Conservation (phyloP, 75 land plant species). For the Pinus albicaulis region DNA sequence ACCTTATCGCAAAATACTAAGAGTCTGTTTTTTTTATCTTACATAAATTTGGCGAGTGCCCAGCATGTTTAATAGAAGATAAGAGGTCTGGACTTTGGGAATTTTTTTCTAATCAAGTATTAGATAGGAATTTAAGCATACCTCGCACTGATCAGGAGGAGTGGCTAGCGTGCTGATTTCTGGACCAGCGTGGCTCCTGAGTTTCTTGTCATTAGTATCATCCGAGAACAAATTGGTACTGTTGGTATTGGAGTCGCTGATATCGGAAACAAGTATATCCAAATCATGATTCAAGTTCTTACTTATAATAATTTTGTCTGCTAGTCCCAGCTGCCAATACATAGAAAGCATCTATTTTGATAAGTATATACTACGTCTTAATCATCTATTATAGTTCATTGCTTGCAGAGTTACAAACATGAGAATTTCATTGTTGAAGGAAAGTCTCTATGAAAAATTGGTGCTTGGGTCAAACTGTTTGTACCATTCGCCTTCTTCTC, state of each 20-base stretch:
- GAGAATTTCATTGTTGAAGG: neutral
- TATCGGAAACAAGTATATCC: slow-evolving; percentile 67
- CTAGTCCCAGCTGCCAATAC: slow-evolving; percentile 69
- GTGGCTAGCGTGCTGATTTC: slow-evolving; percentile 26
- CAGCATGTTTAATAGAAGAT: neutral
- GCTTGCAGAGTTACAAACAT: neutral
- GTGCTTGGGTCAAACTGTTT: neutral
- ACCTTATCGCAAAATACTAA: neutral
- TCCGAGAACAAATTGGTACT: slow-evolving; percentile 77
- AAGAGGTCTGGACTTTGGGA: neutral
- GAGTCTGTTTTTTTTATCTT: neutral
- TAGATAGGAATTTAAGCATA: slow-evolving; percentile 3
- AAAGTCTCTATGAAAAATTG: neutral
- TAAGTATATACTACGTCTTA: neutral
- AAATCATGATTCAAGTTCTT: slow-evolving; percentile 40
- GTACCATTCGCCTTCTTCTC: slow-evolving; percentile 81
- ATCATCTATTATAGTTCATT: neutral
- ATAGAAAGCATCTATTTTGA: neutral
- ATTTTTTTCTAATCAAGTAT: too few species aligned
- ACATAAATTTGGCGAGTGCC: neutral
- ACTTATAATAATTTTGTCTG: slow-evolving; percentile 59
- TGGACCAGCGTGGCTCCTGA: slow-evolving; percentile 21
- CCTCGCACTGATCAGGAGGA: slow-evolving; percentile 46
- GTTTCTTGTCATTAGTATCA: slow-evolving; percentile 74
- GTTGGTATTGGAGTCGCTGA: slow-evolving; percentile 85